Evolutionary conservation across 257 asterid species (phyloP).

Genomic region (Jacaranda mimosifolia): DNA sequence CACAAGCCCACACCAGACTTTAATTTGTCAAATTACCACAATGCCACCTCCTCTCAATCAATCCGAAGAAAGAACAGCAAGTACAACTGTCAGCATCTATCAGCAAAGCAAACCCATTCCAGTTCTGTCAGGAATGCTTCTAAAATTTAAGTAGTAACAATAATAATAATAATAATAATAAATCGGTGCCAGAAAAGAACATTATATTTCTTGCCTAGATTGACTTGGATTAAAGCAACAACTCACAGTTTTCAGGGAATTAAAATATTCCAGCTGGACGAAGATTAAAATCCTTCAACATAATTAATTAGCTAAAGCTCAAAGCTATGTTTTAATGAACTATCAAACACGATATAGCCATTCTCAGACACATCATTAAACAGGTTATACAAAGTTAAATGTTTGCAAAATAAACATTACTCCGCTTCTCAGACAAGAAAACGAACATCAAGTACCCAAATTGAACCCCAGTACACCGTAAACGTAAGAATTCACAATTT

Average conservation of each 20-base stretch:
- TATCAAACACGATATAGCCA: background rate
- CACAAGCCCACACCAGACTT: background rate
- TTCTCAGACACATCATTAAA: background rate
- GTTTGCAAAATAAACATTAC: background rate
- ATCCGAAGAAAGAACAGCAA: background rate
- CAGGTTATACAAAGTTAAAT: background rate
- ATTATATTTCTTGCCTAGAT: background rate
- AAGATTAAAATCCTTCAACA: background rate
- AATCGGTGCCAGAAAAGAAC: background rate
- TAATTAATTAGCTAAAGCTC: background rate
- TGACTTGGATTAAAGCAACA: background rate
- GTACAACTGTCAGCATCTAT: background rate
- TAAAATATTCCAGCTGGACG: background rate
- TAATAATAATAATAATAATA: too few relatives aligned
- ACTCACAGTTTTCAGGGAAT: constrained; percentile 3
- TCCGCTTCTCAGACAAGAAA: background rate
- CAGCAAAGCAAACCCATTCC: constrained; percentile 9
- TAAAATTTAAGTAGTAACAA: background rate
- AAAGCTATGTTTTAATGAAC: background rate
- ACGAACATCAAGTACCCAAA: background rate
- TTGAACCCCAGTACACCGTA: background rate
- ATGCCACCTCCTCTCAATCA: background rate
- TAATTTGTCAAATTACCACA: background rate
- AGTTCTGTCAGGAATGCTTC: background rate
- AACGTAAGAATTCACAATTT: background rate